A percentile compares a stretch with the other conserved stretches of the same genome.
These are phyloP conservation scores for Lobosporangium transversale DNA, from an alignment of 192 early-diverging fungal genomes.

Conservation along the genomic window DNA sequence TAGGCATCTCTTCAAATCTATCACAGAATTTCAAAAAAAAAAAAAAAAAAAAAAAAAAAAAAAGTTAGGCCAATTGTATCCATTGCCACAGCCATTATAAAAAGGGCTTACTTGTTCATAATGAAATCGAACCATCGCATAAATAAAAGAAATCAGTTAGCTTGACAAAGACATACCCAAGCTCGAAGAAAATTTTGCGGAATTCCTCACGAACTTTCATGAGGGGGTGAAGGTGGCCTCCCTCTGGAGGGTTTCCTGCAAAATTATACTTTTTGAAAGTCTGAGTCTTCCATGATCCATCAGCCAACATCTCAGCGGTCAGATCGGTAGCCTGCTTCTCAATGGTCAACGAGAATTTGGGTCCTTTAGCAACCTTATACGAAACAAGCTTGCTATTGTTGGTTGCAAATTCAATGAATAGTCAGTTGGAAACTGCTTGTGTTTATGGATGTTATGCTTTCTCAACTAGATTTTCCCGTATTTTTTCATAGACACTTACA, in stretches of 20 bases:
- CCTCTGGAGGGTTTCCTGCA: conserved; percentile 83
- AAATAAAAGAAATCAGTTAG: neutral
- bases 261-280: conserved; percentile 99
- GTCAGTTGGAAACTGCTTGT: too few species aligned
- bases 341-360: conserved; percentile 86
- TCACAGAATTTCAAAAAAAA: neutral
- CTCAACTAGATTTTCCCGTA: too few species aligned
- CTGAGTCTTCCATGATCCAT: conserved; percentile 94
- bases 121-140: too few species aligned
- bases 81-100: neutral
- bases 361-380: conserved; percentile 88
- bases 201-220: conserved; percentile 99
- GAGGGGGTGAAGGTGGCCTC: conserved; percentile 95
- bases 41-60: neutral
- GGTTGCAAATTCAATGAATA: too few species aligned
- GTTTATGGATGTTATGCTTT: too few species aligned
- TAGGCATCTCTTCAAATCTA: conserved; percentile 97
- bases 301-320: conserved; percentile 86
- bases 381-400: conserved; percentile 77
- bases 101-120: too few species aligned
- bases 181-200: conserved; percentile 98
- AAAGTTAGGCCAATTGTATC: neutral
- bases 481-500: too few species aligned
- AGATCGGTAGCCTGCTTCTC: conserved; percentile 95
- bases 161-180: conserved; percentile 79